Evolutionary conservation across 1,284 basidiomycete genomes (phyloP), one percentile per base, ranked within the genome.

Genomic region (Phenoliferia sp.): DNA sequence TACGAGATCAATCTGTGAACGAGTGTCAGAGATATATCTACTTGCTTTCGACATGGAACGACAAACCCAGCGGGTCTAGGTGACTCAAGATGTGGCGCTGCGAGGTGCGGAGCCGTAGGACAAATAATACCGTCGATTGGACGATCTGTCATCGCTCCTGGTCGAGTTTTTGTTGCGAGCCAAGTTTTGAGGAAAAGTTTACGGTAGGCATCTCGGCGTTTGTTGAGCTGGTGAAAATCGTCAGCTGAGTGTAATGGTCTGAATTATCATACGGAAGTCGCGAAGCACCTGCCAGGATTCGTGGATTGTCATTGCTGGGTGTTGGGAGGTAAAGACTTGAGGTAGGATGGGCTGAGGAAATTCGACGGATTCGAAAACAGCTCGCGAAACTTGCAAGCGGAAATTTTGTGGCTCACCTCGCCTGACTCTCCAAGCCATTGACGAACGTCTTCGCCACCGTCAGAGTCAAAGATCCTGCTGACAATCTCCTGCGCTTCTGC

Each of bases 71-170:
- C 44, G 75, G 78, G 78, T 67, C 79, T 77, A 64, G 72, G 75
- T 35, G 75, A 67, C 3, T 77, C 78, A n/a, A 75, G 75, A 48
- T 76, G 68, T 32, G 66, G 68, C 1, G 76, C 76, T 0, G 79
- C 78, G 1, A 78, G 76, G n/a, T 76, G 74, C 6, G 77, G 76
- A 0, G 73, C 74, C 3, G 70, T 72, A 0, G 79, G 77, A 28
- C 73, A 78, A 15, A 80, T 72, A 10, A 80, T 67, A 36, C 77
- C 74, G 71, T 80, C 79, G 31, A 80, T 67, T 3, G 71, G 67
- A 0, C 65, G 28, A 3, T 66, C 35, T 2, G 59, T 61, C 31
- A 29, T 29, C 3, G 39, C 22, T 3, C 33, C 2, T 63, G 54
- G 10, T 59, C 70, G 75, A 79, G 66, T 77, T 72, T 16, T 2